Percentiles rank a stretch among this genome's conserved stretches.
Evolutionary conservation across 163 green algal species (phyloP).

Genomic region (Prototheca cutis): DNA sequence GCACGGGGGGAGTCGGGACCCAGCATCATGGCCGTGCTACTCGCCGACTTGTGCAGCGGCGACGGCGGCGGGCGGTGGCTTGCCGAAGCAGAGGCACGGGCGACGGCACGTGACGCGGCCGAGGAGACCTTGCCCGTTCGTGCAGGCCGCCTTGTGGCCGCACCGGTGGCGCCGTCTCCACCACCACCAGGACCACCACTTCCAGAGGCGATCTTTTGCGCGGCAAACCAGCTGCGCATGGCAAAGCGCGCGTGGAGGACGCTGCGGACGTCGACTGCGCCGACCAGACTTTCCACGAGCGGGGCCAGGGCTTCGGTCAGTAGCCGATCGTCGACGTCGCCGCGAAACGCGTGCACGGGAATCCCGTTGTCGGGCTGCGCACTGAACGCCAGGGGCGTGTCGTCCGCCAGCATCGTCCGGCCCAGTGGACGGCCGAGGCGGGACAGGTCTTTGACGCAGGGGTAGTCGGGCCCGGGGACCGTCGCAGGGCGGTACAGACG

Average conservation of each 20-base stretch:
- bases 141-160: too few species aligned
- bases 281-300: slow-evolving; percentile 45
- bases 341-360: slow-evolving; percentile 68
- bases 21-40: too few species aligned
- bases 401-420: slow-evolving; percentile 74
- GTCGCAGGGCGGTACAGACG: slow-evolving; percentile 69
- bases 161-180: too few species aligned
- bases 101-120: too few species aligned
- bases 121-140: too few species aligned
- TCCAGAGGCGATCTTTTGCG: too few species aligned
- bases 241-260: slow-evolving; percentile 63
- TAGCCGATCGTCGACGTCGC: slow-evolving; percentile 69
- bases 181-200: too few species aligned
- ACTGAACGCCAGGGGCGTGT: slow-evolving; percentile 82
- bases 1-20: too few species aligned
- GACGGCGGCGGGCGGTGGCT: too few species aligned
- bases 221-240: slow-evolving; percentile 58
- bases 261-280: slow-evolving; percentile 45
- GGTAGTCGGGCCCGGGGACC: slow-evolving; percentile 44
- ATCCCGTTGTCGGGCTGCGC: slow-evolving; percentile 76
- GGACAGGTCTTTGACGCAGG: slow-evolving; percentile 78
- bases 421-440: slow-evolving; percentile 44
- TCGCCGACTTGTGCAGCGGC: too few species aligned
- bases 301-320: slow-evolving; percentile 74
- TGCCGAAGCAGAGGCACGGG: too few species aligned